Conservation (phyloP, 2,329 filamentous ascomycete genomes). For the Decorospora gaudefroyi region DNA sequence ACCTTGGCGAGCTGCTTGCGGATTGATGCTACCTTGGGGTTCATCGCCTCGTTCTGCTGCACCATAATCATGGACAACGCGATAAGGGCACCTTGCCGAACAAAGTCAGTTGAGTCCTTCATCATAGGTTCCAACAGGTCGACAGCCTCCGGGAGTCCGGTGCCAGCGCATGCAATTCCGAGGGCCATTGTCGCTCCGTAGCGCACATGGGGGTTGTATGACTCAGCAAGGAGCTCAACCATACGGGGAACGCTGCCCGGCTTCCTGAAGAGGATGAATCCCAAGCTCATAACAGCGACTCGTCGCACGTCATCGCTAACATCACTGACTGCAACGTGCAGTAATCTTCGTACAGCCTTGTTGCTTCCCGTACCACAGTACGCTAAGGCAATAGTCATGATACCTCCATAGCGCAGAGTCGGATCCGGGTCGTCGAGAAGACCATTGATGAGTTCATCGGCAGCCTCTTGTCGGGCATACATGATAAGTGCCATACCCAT, state of each 20-base stretch:
- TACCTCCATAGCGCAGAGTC: constrained; percentile 91
- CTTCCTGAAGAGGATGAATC: constrained; percentile 98
- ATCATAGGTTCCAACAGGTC: constrained; percentile 98
- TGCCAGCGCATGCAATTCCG: constrained; percentile 96
- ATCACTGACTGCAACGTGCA: constrained; percentile 96
- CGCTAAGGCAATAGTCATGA: constrained; percentile 96
- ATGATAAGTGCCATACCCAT: constrained; percentile 98
- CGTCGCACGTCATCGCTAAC: constrained; percentile 96
- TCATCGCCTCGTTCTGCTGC: constrained; percentile 99
- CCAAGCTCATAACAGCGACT: constrained; percentile 95
- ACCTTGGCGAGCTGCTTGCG: constrained; percentile 95
- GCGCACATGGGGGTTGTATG: constrained; percentile 97
- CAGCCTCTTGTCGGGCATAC: constrained; percentile 93
- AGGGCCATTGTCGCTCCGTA: constrained; percentile 98
- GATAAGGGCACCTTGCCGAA: constrained; percentile 93
- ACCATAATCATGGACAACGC: constrained; percentile 97
- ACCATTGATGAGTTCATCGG: constrained; percentile 91
- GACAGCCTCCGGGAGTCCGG: constrained; percentile 92
- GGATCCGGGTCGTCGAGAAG: constrained; percentile 92
- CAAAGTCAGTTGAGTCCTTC: constrained; percentile 98
- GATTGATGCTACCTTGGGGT: constrained; percentile 89
- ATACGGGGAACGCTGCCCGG: constrained; percentile 95
- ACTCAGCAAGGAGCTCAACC: constrained; percentile 97
- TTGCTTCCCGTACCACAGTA: constrained; percentile 98
- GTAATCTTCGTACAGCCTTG: constrained; percentile 93